Evolutionary conservation across 2,329 filamentous ascomycete species (phyloP), one percentile per base, ranked within the genome.

Genomic region (Furcasterigmium furcatum): DNA sequence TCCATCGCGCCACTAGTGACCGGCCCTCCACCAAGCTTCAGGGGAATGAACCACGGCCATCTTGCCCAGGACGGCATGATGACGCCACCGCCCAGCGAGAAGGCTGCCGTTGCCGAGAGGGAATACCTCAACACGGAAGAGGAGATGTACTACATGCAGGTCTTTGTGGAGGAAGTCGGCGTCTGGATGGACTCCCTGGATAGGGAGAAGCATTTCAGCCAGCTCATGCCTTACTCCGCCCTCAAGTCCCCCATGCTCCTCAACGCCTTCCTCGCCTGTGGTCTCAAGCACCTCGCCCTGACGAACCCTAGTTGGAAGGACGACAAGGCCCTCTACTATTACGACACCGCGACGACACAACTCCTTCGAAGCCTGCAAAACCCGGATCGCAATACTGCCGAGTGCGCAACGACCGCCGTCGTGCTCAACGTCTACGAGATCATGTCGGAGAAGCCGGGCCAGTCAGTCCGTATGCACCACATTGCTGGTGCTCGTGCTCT

Each of bases 121-220:
- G 79, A 87, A 43, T 88, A 81, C 54, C 74, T 96, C 38, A 84
- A 80, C 52, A 82, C 80, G 4, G 79, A 84, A 9, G 88, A 95
- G 47, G 90, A 96, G 61, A 79, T 94, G 0, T 70, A 85, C n/a
- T 91, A 91, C 60, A 89, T 96, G 85, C 89, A 95, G 62, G 84
- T 91, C 0, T 97, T 95, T 61, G 85, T 95, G 7, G 87, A 95
- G 58, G 87, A 96, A 53, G 88, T 97, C 3, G 91, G 87, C 1
- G 67, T 90, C 4, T 96, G 92, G 90, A 95, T 97, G 88, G 92
- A 96, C 65, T 88, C 84, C 35, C 83, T 96, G 72, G 89, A 95
- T 67, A 77, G 82, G 27, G 77, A 85, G 53, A 92, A 92, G 67
- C 88, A 95, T 71, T 96, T 96, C 63, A 89, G 88, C 20, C 80